These are phyloP conservation scores for Xanthoconium stramineum DNA, from an alignment of 768 basidiomycete genomes.

Conservation along the genomic window DNA sequence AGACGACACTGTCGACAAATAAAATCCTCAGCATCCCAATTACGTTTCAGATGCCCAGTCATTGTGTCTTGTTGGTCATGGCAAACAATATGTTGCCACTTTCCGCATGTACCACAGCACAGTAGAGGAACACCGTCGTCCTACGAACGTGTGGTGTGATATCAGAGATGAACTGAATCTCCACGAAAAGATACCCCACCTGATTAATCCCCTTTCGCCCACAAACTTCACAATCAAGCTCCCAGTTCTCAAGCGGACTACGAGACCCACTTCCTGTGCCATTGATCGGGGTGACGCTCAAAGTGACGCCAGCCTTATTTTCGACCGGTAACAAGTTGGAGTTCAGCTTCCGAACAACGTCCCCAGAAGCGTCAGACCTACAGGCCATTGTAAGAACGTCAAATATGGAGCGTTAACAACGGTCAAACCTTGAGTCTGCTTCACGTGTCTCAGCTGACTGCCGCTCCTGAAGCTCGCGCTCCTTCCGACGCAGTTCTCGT, in stretches of 20 bases:
- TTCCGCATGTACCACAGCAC: constrained; percentile 75
- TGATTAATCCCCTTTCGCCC: constrained; percentile 66
- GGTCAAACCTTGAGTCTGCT: constrained; percentile 13
- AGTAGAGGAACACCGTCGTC: constrained; percentile 79
- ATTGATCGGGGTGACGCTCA: constrained; percentile 13
- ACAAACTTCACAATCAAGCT: constrained; percentile 87
- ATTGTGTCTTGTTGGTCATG: constrained; percentile 70
- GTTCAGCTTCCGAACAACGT: neutral
- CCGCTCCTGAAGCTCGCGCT: constrained; percentile 34
- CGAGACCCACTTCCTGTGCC: constrained; percentile 44
- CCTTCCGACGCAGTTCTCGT: constrained; percentile 47
- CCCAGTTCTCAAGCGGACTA: constrained; percentile 70
- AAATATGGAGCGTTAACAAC: neutral
- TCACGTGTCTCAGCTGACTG: constrained; percentile 11
- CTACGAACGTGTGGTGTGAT: constrained; percentile 39
- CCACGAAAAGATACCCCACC: constrained; percentile 41
- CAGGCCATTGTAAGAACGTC: constrained; percentile 12
- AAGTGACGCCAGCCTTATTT: neutral
- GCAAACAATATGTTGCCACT: constrained; percentile 90
- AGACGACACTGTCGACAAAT: constrained; percentile 58
- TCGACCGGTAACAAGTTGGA: neutral
- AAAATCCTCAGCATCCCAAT: constrained; percentile 89
- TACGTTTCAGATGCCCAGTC: constrained; percentile 62
- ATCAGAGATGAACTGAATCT: neutral
- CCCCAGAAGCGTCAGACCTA: constrained; percentile 11